Percentiles rank a stretch among this genome's conserved stretches.
phyloP scores from a whole-genome alignment of 2,329 filamentous ascomycete species.

The Podosphaera aphanis region DNA sequence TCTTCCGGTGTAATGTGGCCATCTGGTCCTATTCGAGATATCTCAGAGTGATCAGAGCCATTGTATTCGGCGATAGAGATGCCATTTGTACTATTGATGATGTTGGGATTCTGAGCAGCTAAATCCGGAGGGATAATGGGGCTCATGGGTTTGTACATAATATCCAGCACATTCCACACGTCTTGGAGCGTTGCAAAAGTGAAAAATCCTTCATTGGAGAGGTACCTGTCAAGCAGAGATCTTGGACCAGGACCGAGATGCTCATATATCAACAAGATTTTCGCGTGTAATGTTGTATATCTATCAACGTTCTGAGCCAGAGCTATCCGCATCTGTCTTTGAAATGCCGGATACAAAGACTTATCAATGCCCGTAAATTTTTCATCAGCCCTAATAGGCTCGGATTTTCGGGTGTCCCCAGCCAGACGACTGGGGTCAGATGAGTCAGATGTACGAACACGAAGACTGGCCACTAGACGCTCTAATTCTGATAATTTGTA shows the following conservation, averaged over 20 bases:
- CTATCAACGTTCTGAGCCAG: neutral
- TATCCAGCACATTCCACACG: neutral
- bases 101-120: neutral
- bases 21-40: neutral
- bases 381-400: neutral
- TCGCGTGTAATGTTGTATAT: neutral
- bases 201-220: neutral
- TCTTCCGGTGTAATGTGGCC: neutral
- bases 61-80: neutral
- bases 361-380: constrained; percentile 1
- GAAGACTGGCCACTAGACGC: neutral
- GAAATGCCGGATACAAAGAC: neutral
- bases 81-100: neutral
- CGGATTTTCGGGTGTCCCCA: neutral
- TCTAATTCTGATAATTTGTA: neutral
- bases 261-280: neutral
- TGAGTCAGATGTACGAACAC: neutral
- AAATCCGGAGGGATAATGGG: neutral
- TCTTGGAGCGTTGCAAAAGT: neutral
- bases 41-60: neutral
- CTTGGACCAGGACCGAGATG: neutral
- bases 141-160: neutral
- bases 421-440: neutral
- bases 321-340: neutral
- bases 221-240: neutral